Evolutionary conservation across 495 filamentous ascomycete genomes (phyloP).

Genomic region (Penicillium herquei): DNA sequence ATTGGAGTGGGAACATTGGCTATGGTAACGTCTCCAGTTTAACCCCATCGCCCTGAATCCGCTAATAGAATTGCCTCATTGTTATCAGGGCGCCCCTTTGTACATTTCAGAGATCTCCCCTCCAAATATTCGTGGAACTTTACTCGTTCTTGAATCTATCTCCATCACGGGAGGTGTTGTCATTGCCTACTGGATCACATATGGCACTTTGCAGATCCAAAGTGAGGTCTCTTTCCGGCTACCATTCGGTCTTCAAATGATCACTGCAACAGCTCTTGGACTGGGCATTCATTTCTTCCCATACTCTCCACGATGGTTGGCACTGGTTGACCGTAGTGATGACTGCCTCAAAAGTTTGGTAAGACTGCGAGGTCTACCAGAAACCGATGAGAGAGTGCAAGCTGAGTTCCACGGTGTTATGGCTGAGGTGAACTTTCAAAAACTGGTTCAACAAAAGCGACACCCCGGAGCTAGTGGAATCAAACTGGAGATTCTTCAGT

Average conservation of each 20-base stretch:
- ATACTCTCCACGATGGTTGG: constrained; percentile 73
- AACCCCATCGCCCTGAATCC: background rate
- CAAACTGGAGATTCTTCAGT: background rate
- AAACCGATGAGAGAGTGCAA: constrained; percentile 41
- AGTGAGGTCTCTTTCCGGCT: constrained; percentile 66
- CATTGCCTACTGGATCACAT: constrained; percentile 17
- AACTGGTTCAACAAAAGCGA: background rate
- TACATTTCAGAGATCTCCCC: constrained; percentile 14
- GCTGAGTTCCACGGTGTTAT: background rate
- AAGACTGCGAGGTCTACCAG: constrained; percentile 66
- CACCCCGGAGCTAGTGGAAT: background rate
- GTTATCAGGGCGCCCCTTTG: constrained; percentile 6
- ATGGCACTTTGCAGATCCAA: constrained; percentile 3
- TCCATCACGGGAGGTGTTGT: constrained; percentile 41
- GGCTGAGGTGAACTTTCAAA: background rate
- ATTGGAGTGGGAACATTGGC: constrained; percentile 33
- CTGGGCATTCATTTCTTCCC: constrained; percentile 70
- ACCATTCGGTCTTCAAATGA: constrained; percentile 70
- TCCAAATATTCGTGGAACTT: constrained; percentile 12
- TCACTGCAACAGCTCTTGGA: constrained; percentile 66
- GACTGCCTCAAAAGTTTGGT: constrained; percentile 49
- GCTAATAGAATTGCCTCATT: background rate
- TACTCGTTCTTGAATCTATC: constrained; percentile 10
- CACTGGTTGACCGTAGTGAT: constrained; percentile 17
- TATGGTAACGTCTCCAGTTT: constrained; percentile 16